Conservation (phyloP, 139 green algal species). For the Pedinophyceae sp. region DNA sequence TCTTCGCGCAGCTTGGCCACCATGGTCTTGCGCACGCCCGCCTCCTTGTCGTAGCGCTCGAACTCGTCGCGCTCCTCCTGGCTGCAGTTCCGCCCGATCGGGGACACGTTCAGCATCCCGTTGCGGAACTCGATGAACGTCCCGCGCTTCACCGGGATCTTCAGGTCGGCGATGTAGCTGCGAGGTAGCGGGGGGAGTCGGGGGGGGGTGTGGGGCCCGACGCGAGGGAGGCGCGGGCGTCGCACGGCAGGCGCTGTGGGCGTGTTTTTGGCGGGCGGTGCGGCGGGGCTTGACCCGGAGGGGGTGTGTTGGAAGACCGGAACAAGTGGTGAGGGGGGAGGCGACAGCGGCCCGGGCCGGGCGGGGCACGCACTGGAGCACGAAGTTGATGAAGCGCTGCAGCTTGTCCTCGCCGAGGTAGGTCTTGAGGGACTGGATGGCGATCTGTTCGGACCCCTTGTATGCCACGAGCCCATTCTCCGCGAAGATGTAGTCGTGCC, state of each 20-base stretch:
- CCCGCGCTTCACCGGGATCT: conserved; percentile 95
- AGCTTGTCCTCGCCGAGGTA: conserved; percentile 42
- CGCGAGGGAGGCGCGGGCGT: too few species aligned
- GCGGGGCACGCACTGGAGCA: too few species aligned
- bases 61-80: conserved; percentile 92
- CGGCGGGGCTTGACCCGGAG: too few species aligned
- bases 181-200: too few species aligned
- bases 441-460: conserved; percentile 59
- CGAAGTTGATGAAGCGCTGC: conserved; percentile 69
- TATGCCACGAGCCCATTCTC: conserved; percentile 96
- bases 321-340: too few species aligned
- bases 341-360: too few species aligned
- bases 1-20: conserved; percentile 42
- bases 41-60: conserved; percentile 68
- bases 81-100: conserved; percentile 93
- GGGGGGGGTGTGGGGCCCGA: too few species aligned
- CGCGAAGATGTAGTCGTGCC: conserved; percentile 89
- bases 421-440: conserved; percentile 35
- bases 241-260: too few species aligned
- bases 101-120: conserved; percentile 96
- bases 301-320: too few species aligned
- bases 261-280: too few species aligned
- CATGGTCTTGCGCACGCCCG: conserved; percentile 22
- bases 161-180: conserved; percentile 87
- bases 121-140: conserved; percentile 99